Conservation (phyloP, 495 filamentous ascomycete species). For the Lasiosphaeria hispida region DNA sequence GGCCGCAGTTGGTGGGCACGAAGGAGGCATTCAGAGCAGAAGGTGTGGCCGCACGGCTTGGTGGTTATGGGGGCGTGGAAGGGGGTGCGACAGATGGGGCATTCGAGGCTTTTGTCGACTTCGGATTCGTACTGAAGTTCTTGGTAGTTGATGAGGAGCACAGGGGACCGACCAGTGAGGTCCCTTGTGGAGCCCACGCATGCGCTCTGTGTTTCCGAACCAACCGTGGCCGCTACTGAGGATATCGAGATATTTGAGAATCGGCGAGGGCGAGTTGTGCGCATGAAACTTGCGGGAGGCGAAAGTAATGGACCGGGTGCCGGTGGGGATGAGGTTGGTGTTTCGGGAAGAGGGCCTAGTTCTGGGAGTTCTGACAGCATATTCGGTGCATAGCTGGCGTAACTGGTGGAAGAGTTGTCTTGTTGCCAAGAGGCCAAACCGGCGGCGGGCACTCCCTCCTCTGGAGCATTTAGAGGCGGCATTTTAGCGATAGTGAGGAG, state of each 20-base stretch:
- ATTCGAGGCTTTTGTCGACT: conserved; percentile 77
- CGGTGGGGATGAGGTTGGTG: too few species aligned
- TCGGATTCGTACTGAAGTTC: conserved; percentile 65
- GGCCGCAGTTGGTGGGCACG: conserved; percentile 52
- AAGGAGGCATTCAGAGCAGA: conserved; percentile 70
- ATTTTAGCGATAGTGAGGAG: background rate
- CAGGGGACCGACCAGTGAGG: conserved; percentile 3
- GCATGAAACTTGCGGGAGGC: too few species aligned
- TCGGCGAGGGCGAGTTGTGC: too few species aligned
- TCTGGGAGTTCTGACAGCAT: too few species aligned
- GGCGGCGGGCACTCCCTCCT: conserved; percentile 13
- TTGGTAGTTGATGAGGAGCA: conserved; percentile 55
- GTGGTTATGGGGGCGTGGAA: conserved; percentile 71
- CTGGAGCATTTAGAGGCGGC: conserved; percentile 17
- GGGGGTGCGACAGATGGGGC: conserved; percentile 76
- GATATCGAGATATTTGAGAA: too few species aligned
- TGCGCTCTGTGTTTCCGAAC: too few species aligned
- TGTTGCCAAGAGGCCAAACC: background rate
- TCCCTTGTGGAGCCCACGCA: background rate
- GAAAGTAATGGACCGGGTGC: too few species aligned
- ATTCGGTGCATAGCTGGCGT: background rate
- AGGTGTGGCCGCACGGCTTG: conserved; percentile 59
- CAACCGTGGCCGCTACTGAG: too few species aligned
- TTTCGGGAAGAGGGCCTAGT: too few species aligned
- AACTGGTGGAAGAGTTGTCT: background rate